phyloP scores from a whole-genome alignment of 441 rosid species.

The Populus hybrid region DNA sequence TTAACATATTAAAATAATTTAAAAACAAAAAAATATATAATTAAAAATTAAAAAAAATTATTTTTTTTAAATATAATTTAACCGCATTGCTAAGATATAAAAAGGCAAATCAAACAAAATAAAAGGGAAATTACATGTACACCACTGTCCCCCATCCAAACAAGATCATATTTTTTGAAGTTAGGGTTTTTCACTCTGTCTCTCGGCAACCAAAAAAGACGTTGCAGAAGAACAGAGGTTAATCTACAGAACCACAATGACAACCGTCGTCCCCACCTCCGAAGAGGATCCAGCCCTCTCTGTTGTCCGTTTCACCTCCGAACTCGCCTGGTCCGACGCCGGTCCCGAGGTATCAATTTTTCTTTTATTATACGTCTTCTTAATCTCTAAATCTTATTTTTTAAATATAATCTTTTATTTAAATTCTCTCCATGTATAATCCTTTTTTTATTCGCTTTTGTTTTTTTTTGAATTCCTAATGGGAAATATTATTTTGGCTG shows the following conservation, averaged over 20 bases:
- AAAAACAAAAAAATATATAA: too few species aligned
- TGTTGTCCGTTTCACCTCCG: constrained; percentile 88
- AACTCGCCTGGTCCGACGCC: constrained; percentile 98
- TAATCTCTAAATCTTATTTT: not conserved
- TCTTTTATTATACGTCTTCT: not conserved
- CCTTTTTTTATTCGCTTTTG: not conserved
- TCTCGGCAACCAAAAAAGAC: not conserved
- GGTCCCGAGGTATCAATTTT: constrained; percentile 78
- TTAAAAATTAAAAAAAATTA: too few species aligned
- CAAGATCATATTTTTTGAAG: not conserved
- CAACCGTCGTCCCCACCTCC: constrained; percentile 89
- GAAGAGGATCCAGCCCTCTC: constrained; percentile 92
- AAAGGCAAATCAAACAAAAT: too few species aligned
- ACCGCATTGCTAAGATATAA: not conserved
- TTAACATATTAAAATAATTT: too few species aligned
- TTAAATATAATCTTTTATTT: too few species aligned
- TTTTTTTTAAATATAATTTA: too few species aligned
- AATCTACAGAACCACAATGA: constrained; percentile 30
- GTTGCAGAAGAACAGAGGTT: not conserved
- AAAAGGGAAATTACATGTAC: not conserved
- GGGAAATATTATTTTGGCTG: not conserved
- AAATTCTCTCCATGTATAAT: not conserved
- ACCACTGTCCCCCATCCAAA: not conserved
- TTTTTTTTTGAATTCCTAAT: not conserved
- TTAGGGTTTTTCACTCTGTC: not conserved